phyloP scores from a whole-genome alignment of 2,329 filamentous ascomycete genomes.

The Botrytis paeoniae region DNA sequence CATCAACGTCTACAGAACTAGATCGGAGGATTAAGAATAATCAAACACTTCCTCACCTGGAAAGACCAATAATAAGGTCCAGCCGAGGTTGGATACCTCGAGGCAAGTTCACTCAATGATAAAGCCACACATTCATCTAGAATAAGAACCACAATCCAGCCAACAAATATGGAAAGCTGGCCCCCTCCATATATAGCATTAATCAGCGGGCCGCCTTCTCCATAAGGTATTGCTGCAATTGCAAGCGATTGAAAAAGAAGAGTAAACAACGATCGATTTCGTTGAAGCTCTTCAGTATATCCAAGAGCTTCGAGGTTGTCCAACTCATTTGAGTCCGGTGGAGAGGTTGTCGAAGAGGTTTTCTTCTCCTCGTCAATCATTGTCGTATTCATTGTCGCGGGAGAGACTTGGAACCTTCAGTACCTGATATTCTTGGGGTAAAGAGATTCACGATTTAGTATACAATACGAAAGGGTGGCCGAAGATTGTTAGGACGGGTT shows the following conservation, averaged over 20 bases:
- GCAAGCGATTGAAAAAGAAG: conserved; percentile 60
- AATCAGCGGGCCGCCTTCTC: conserved; percentile 39
- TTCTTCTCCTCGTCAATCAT: conserved; percentile 20
- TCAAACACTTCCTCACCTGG: conserved; percentile 45
- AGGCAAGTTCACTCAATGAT: conserved; percentile 71
- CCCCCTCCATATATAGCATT: conserved; percentile 41
- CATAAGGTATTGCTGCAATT: conserved; percentile 59
- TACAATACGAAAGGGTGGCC: background rate
- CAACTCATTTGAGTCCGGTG: conserved; percentile 25
- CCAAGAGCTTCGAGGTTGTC: conserved; percentile 43
- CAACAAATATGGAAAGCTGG: conserved; percentile 54
- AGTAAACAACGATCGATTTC: conserved; percentile 58
- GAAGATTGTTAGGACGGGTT: background rate
- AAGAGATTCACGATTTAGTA: background rate
- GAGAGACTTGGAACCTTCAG: background rate
- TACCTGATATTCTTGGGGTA: background rate
- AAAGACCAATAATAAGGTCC: conserved; percentile 79
- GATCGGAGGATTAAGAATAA: background rate
- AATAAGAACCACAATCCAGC: conserved; percentile 53
- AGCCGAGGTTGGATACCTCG: conserved; percentile 72
- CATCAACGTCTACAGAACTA: background rate
- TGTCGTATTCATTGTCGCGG: background rate
- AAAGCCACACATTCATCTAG: conserved; percentile 64
- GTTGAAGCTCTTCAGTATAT: conserved; percentile 55
- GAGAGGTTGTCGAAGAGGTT: background rate